Percentiles rank a stretch among this genome's conserved stretches.
These are phyloP conservation scores for Phytopythium cucurbitacearum DNA, from an alignment of 352 stramenopile species.

Conservation along the genomic window DNA sequence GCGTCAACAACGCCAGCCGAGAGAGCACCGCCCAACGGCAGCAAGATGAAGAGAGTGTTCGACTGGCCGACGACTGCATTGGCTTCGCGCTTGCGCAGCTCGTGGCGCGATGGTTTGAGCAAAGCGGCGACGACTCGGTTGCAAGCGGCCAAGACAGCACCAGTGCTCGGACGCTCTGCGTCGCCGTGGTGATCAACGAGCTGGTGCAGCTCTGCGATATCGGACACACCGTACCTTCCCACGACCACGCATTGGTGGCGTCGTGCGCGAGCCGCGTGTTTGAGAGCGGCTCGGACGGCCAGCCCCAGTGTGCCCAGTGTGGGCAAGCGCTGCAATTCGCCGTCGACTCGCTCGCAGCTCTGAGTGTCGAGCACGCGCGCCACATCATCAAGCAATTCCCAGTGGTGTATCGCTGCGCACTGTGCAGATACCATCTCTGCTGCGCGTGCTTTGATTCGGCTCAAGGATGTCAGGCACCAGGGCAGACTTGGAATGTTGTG, in stretches of 20 bases:
- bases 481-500: slow-evolving; percentile 6
- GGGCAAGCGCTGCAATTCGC: slow-evolving; percentile 7
- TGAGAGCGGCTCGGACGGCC: slow-evolving; percentile 5
- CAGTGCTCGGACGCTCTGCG: too few relatives aligned
- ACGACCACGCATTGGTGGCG: slow-evolving; percentile 14
- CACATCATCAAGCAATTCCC: not conserved
- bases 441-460: slow-evolving; percentile 15
- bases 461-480: not conserved
- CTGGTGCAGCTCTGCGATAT: slow-evolving; percentile 14
- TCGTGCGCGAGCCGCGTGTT: slow-evolving; percentile 11
- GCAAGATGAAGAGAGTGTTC: too few relatives aligned
- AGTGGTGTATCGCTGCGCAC: slow-evolving; percentile 22
- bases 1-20: too few relatives aligned
- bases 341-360: not conserved
- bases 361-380: not conserved
- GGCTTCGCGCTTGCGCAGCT: too few relatives aligned
- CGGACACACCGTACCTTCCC: slow-evolving; percentile 10
- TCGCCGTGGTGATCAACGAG: slow-evolving; percentile 8
- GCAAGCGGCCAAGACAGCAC: too few relatives aligned
- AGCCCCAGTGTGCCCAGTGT: slow-evolving; percentile 5
- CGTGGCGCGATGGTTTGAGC: too few relatives aligned
- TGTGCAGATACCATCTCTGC: slow-evolving; percentile 26
- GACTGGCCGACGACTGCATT: too few relatives aligned
- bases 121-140: too few relatives aligned
- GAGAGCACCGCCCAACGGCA: too few relatives aligned